These are phyloP conservation scores for Coemansia sp. DNA, from an alignment of 192 early-diverging fungal genomes.

Conservation along the genomic window DNA sequence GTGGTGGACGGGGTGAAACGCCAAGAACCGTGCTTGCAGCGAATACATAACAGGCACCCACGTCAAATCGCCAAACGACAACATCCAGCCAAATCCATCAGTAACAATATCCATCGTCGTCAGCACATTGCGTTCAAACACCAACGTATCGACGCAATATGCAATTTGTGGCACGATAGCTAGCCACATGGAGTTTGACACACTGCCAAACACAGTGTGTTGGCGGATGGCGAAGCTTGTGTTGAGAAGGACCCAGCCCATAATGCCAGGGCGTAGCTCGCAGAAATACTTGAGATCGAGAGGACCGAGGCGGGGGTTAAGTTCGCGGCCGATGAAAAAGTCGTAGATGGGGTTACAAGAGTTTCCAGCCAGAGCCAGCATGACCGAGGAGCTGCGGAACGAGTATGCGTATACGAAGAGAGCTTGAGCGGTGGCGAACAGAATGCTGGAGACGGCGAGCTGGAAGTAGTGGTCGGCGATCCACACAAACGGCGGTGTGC, in stretches of 20 bases:
- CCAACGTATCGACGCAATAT: slow-evolving; percentile 84
- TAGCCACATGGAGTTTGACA: slow-evolving; percentile 78
- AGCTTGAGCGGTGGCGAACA: slow-evolving; percentile 66
- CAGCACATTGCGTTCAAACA: slow-evolving; percentile 70
- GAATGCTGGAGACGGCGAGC: slow-evolving; percentile 66
- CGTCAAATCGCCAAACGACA: slow-evolving; percentile 73
- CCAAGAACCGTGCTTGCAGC: slow-evolving; percentile 86
- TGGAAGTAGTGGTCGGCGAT: slow-evolving; percentile 78
- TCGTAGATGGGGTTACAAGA: slow-evolving; percentile 90
- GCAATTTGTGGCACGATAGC: slow-evolving; percentile 74
- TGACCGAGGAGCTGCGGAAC: slow-evolving; percentile 59
- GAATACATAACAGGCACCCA: slow-evolving; percentile 94
- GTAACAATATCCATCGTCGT: slow-evolving; percentile 98
- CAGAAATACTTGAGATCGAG: slow-evolving; percentile 94
- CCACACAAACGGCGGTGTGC: slow-evolving; percentile 70
- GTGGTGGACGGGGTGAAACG: slow-evolving; percentile 66
- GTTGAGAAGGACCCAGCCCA: slow-evolving; percentile 88
- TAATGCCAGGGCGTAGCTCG: slow-evolving; percentile 91
- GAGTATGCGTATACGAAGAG: slow-evolving; percentile 73
- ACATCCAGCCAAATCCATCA: slow-evolving; percentile 95
- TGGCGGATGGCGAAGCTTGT: slow-evolving; percentile 76
- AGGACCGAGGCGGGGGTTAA: slow-evolving; percentile 83
- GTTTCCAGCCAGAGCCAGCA: slow-evolving; percentile 85
- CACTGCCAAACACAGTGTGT: slow-evolving; percentile 59
- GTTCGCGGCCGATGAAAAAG: slow-evolving; percentile 94